A percentile compares a stretch with the other conserved stretches of the same genome.
These are phyloP conservation scores for Leccinum imitatum DNA, from an alignment of 768 basidiomycete genomes.

Conservation along the genomic window DNA sequence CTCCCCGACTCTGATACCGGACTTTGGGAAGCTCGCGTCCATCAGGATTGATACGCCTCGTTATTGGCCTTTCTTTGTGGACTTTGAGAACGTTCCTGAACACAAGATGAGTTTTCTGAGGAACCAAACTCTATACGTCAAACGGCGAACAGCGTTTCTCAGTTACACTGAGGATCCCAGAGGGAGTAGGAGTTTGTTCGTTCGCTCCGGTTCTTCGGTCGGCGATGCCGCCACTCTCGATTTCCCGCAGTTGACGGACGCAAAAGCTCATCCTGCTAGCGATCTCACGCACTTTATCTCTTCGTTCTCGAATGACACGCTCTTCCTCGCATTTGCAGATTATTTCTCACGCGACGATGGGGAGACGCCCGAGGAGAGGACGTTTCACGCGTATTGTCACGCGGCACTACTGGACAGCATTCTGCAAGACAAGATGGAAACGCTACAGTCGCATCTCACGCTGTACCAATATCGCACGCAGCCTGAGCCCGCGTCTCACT, in stretches of 20 bases:
- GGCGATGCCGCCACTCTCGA: constrained; percentile 82
- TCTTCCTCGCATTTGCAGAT: constrained; percentile 81
- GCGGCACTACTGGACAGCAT: constrained; percentile 83
- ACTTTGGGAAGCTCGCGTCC: constrained; percentile 76
- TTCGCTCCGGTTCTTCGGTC: constrained; percentile 54
- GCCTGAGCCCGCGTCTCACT: constrained; percentile 55
- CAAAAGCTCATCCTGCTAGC: constrained; percentile 62
- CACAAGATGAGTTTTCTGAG: constrained; percentile 67
- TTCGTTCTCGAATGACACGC: constrained; percentile 79
- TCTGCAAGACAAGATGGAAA: constrained; percentile 84
- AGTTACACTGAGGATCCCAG: constrained; percentile 59
- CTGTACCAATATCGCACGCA: constrained; percentile 68
- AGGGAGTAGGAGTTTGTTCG: constrained; percentile 50
- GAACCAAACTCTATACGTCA: no score
- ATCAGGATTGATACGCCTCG: constrained; percentile 91
- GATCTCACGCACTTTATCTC: constrained; percentile 85
- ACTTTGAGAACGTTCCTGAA: constrained; percentile 62
- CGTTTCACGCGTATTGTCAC: constrained; percentile 72
- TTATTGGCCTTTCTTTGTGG: constrained; percentile 92
- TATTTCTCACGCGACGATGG: constrained; percentile 66
- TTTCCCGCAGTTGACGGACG: constrained; percentile 72
- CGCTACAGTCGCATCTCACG: constrained; percentile 71
- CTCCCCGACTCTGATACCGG: constrained; percentile 90
- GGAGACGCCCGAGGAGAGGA: constrained; percentile 55
- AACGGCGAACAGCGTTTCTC: no score